Conservation (phyloP, 176 grass and related monocot species). For the Aegilops speltoides region DNA sequence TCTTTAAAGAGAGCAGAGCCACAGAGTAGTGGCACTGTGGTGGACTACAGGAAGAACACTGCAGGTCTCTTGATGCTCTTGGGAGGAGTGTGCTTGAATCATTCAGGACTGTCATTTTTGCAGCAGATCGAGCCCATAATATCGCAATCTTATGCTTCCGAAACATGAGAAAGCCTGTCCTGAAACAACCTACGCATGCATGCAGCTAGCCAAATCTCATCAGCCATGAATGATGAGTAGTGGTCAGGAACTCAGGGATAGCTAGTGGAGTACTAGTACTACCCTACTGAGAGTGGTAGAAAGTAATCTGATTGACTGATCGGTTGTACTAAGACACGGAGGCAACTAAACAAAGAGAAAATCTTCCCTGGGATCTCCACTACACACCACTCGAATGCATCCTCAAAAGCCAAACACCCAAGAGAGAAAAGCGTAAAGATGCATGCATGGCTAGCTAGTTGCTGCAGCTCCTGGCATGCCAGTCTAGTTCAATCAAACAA, state of each 20-base stretch:
- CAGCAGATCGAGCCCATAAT: constrained; percentile 28
- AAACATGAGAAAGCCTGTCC: constrained; percentile 42
- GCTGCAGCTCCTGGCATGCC: constrained; percentile 57
- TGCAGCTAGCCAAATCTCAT: constrained; percentile 37
- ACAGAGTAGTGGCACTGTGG: constrained; percentile 22
- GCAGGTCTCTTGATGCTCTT: constrained; percentile 47
- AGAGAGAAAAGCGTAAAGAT: constrained; percentile 75
- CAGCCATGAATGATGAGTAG: constrained; percentile 22
- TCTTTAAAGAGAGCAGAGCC: constrained; percentile 42
- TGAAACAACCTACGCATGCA: constrained; percentile 39
- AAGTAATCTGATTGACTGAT: constrained; percentile 33
- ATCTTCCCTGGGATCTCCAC: constrained; percentile 60
- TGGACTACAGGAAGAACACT: constrained; percentile 49
- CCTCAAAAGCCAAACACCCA: constrained; percentile 43
- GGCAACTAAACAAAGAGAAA: constrained; percentile 36
- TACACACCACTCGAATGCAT: constrained; percentile 37
- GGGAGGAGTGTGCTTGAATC: constrained; percentile 26
- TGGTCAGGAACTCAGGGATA: constrained; percentile 14
- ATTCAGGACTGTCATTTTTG: constrained; percentile 13
- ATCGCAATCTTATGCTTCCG: constrained; percentile 47
- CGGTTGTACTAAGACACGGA: constrained; percentile 28
- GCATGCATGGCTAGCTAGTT: constrained; percentile 29
- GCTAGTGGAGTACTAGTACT: not conserved
- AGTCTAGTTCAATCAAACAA: constrained; percentile 98
- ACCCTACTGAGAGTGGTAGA: not conserved